These are phyloP conservation scores for Diplodia seriata DNA, from an alignment of 2,329 filamentous ascomycete species.

Conservation along the genomic window DNA sequence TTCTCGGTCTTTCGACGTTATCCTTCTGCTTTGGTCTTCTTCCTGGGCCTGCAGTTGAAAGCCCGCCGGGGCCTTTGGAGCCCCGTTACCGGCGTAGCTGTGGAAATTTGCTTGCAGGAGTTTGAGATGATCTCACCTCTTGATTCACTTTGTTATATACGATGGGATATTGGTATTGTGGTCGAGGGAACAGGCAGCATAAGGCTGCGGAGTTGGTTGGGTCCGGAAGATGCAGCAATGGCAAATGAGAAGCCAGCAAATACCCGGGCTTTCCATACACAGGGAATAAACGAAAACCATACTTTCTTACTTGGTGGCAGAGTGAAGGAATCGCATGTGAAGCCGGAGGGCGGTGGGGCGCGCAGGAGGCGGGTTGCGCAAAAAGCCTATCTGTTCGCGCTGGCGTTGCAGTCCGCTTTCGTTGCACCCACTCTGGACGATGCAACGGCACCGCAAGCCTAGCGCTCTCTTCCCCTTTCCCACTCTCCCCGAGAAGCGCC, in stretches of 20 bases:
- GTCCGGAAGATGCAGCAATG: not conserved
- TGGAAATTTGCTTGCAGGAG: not conserved
- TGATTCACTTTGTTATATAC: slow-evolving; percentile 7
- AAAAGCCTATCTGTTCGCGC: too few relatives aligned
- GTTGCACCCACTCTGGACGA: not conserved
- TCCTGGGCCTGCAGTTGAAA: not conserved
- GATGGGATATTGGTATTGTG: slow-evolving; percentile 8
- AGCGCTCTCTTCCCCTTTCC: too few relatives aligned
- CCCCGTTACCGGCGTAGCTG: not conserved
- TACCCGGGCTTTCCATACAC: not conserved
- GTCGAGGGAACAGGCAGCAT: not conserved
- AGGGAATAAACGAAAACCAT: not conserved
- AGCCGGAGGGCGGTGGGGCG: not conserved
- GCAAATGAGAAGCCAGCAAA: not conserved
- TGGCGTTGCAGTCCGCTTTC: not conserved
- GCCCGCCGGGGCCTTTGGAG: not conserved
- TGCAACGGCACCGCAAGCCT: not conserved
- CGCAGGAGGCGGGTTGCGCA: too few relatives aligned
- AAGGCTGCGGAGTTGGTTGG: not conserved
- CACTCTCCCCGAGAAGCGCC: not conserved
- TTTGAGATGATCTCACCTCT: slow-evolving; percentile 18
- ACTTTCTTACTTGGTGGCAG: not conserved
- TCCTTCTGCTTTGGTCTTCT: not conserved
- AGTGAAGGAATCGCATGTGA: not conserved
- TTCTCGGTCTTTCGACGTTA: not conserved